Base-by-base conservation (phyloP, 495 filamentous ascomycete genomes). In the Hypoxylon rickii region DNA sequence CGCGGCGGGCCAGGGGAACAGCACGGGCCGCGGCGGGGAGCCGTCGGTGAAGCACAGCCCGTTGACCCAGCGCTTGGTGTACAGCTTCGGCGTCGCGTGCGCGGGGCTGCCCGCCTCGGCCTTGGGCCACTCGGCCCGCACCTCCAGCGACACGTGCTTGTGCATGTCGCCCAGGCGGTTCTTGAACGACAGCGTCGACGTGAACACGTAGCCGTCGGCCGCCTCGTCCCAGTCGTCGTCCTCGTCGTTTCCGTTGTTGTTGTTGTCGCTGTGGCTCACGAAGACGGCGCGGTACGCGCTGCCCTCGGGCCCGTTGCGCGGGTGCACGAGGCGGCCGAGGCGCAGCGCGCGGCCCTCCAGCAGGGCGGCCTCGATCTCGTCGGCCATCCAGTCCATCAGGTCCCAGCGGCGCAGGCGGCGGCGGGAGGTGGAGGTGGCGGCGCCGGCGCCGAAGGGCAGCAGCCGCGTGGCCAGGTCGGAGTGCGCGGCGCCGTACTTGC, bases 131-230 rank as follows among this genome's bases (percentile, higher is more conserved):
- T 61, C 56, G 16, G 58, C 26, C 0, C 55, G 55, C 19, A 70
- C 67, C 40, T 70, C 67, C 0, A 70, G 61, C 17, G 67, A 70
- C 5, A 70, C 67, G 34, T 70, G 67, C 49, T 56, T 67, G 4
- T 58, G 38, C 13, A 51, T 49, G 7, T 65, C 54, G 36, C 38
- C 61, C 2, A 44, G 19, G 4, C 24, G 18, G 10, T 37, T 17
- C 8, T 34, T 50, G 15, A 41, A 12, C 4, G 36, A 44, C 12
- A 39, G 37, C 16, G 36, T 20, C 0, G 63, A 61, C 16, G 66
- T 69, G 37, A 69, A 69, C 12, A 39, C 67, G 26, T 65, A 67
- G 20, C 51, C 55, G 0, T 34, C 12, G 1, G 13, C 50, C 36
- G 31, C 31, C 22, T 58, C 64, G 12, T 48, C 50, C 63, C 63